These are phyloP conservation scores for Suillus luteus DNA, from an alignment of 768 basidiomycete species.

Conservation along the genomic window DNA sequence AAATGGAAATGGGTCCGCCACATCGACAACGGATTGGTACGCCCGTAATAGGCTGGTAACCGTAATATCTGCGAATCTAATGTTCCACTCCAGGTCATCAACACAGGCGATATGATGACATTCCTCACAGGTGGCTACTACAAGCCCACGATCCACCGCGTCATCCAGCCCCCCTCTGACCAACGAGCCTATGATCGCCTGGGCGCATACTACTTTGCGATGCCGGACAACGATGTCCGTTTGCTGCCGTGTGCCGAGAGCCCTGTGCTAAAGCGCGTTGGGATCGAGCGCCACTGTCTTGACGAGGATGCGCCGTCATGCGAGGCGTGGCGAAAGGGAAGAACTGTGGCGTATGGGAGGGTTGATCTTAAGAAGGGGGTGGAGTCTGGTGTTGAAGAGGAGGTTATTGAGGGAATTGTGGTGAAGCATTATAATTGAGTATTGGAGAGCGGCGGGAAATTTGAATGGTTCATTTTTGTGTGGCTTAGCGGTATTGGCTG, in stretches of 20 bases:
- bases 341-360: conserved; percentile 35
- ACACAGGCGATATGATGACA: conserved; percentile 37
- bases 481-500: not conserved
- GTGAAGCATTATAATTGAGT: conserved; percentile 34
- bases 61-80: not conserved
- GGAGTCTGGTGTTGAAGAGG: conserved; percentile 34
- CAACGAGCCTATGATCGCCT: conserved; percentile 37
- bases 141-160: conserved; percentile 40
- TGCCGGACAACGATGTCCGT: conserved; percentile 34
- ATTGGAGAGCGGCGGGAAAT: conserved; percentile 10
- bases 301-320: conserved; percentile 30
- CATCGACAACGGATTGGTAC: conserved; percentile 38
- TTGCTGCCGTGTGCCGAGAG: conserved; percentile 32
- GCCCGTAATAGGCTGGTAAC: conserved; percentile 2
- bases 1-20: conserved; percentile 41
- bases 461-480: not conserved
- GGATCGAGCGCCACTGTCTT: conserved; percentile 29
- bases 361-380: conserved; percentile 29
- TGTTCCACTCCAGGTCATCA: conserved; percentile 34
- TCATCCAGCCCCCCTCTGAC: conserved; percentile 38
- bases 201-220: conserved; percentile 38
- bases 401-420: conserved; percentile 33
- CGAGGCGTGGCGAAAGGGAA: conserved; percentile 34
- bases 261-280: conserved; percentile 36
- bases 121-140: conserved; percentile 39